Evolutionary conservation across 176 grass and related monocot genomes (phyloP).

Genomic region (Rhynchospora pubera): DNA sequence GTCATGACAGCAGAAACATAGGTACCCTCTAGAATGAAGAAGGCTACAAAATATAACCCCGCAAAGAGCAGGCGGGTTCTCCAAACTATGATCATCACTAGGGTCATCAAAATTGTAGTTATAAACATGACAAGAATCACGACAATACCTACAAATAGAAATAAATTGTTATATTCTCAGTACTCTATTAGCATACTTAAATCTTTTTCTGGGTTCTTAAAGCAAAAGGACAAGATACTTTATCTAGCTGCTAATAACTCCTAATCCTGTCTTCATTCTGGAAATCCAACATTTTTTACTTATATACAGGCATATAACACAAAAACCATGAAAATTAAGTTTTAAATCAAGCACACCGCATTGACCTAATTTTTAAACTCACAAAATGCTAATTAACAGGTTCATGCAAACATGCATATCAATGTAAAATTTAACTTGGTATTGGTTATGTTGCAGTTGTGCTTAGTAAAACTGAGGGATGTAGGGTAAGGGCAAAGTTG

Average conservation of each 20-base stretch:
- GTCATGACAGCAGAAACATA: slow-evolving; percentile 64
- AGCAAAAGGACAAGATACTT: background rate
- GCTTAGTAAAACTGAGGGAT: background rate
- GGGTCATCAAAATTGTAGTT: slow-evolving; percentile 67
- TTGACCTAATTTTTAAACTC: background rate
- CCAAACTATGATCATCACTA: slow-evolving; percentile 82
- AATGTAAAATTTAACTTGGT: background rate
- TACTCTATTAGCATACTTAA: background rate
- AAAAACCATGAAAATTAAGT: background rate
- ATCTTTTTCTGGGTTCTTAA: background rate
- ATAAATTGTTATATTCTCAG: background rate
- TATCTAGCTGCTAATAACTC: background rate
- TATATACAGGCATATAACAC: background rate
- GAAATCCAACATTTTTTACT: background rate
- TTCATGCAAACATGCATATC: background rate
- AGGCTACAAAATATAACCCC: slow-evolving; percentile 42
- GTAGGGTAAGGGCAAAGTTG: background rate
- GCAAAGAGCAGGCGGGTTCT: slow-evolving; percentile 36
- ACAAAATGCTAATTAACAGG: background rate
- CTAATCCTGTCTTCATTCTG: background rate
- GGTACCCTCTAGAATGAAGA: slow-evolving; percentile 55
- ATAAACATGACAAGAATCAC: slow-evolving; percentile 91
- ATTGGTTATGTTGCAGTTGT: background rate
- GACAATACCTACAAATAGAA: slow-evolving; percentile 55
- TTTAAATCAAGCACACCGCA: no score